Evolutionary conservation across 768 basidiomycete species (phyloP).

Genomic region (Baorangia bicolor): DNA sequence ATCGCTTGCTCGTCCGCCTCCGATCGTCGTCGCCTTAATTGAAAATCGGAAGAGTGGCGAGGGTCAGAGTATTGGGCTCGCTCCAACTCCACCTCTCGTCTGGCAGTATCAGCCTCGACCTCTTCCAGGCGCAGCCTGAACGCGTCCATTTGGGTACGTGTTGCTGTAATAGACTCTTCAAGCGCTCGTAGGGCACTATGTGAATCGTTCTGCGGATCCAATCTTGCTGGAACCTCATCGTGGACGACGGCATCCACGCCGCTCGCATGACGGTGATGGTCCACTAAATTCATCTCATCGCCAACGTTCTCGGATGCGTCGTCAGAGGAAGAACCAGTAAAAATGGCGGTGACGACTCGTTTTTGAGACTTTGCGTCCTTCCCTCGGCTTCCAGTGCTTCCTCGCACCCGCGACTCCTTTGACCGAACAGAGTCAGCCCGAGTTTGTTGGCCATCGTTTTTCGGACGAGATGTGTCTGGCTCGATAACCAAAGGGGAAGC

Average conservation of each 20-base stretch:
- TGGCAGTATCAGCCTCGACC: conserved; percentile 23
- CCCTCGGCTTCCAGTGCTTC: conserved; percentile 7
- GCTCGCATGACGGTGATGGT: not conserved
- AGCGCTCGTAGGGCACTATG: conserved; percentile 17
- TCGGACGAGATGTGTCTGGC: not conserved
- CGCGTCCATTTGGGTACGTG: conserved; percentile 25
- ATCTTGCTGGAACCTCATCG: not conserved
- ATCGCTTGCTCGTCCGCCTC: not conserved
- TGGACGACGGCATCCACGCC: not conserved
- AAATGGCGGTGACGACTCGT: conserved; percentile 32
- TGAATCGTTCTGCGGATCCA: not conserved
- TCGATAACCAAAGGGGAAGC: not conserved
- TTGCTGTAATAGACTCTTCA: conserved; percentile 24
- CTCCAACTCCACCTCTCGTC: conserved; percentile 10
- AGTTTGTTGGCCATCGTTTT: not conserved
- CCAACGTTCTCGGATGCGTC: not conserved
- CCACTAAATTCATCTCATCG: not conserved
- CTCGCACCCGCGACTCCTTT: not conserved
- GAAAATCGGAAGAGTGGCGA: not conserved
- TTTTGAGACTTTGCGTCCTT: conserved; percentile 11
- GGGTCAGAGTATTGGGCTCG: not conserved
- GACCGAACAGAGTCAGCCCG: not conserved
- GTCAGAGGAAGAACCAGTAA: conserved; percentile 18
- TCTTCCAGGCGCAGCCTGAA: conserved; percentile 29
- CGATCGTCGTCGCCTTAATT: not conserved